phyloP scores from a whole-genome alignment of 495 filamentous ascomycete species.

The Chaetomidium leptoderma region DNA sequence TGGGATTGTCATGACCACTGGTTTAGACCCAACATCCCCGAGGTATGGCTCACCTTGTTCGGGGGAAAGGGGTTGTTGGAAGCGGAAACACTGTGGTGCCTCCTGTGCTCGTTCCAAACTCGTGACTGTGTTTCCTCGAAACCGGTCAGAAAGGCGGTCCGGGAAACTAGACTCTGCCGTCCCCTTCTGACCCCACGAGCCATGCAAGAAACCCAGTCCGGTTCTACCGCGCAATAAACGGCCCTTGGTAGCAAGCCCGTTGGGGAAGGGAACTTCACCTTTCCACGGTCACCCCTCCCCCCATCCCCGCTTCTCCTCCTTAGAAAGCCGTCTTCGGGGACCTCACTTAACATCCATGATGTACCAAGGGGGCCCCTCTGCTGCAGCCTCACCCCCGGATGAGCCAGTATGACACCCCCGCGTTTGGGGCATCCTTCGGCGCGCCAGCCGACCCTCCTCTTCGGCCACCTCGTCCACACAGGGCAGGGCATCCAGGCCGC shows the following conservation, averaged over 20 bases:
- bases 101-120: not conserved
- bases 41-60: not conserved
- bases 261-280: not conserved
- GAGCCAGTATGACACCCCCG: constrained; percentile 1
- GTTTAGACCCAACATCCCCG: not conserved
- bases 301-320: not conserved
- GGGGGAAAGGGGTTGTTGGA: not conserved
- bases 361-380: not conserved
- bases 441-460: not conserved
- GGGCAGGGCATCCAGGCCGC: not conserved
- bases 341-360: not conserved
- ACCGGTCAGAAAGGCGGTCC: not conserved
- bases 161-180: not conserved
- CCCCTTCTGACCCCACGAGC: not conserved
- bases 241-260: not conserved
- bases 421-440: not conserved
- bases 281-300: not conserved
- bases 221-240: not conserved
- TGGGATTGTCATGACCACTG: not conserved
- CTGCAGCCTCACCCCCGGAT: not conserved
- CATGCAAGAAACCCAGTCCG: not conserved
- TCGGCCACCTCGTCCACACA: not conserved
- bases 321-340: not conserved
- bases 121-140: not conserved
- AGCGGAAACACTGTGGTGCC: not conserved